A percentile compares a stretch with the other conserved stretches of the same genome.
Evolutionary conservation across 1,284 basidiomycete species (phyloP).

Genomic region (Takashimella koratensis): DNA sequence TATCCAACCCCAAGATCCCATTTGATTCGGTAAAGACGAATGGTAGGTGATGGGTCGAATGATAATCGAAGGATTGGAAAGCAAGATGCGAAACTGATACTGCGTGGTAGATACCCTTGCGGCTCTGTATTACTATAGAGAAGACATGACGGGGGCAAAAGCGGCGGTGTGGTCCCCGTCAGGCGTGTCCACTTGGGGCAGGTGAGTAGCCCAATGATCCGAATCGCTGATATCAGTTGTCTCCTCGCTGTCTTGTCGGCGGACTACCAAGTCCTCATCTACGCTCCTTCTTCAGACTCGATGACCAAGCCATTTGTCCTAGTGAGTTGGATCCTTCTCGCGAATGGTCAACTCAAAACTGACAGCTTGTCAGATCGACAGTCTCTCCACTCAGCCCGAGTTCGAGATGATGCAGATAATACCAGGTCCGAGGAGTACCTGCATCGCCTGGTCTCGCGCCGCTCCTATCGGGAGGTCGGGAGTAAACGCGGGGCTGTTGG

Average conservation of each 20-base stretch:
- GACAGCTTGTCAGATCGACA: no score
- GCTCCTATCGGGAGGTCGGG: not conserved
- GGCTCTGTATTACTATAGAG: conserved; percentile 22
- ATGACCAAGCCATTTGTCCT: conserved; percentile 30
- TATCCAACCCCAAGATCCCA: conserved; percentile 16
- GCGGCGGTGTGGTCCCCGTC: conserved; percentile 41
- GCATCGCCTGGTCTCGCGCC: not conserved
- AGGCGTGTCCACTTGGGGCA: conserved; percentile 29
- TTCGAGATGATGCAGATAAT: no score
- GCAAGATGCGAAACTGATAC: not conserved
- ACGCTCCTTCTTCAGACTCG: conserved; percentile 30
- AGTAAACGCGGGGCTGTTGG: conserved; percentile 34
- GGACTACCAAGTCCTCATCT: conserved; percentile 30
- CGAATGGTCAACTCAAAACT: no score
- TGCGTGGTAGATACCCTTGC: conserved; percentile 21
- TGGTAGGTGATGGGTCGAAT: not conserved
- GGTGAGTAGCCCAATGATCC: conserved; percentile 25
- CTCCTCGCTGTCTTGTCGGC: conserved; percentile 30
- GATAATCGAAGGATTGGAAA: not conserved
- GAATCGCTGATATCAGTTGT: conserved; percentile 16
- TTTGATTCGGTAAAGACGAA: conserved; percentile 14
- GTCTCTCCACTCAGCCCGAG: no score
- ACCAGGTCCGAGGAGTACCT: no score
- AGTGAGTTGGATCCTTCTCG: no score
- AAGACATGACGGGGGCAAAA: conserved; percentile 16